A percentile compares a stretch with the other conserved stretches of the same genome.
phyloP scores from a whole-genome alignment of 306 rosid species.

The Prunus mongolica region DNA sequence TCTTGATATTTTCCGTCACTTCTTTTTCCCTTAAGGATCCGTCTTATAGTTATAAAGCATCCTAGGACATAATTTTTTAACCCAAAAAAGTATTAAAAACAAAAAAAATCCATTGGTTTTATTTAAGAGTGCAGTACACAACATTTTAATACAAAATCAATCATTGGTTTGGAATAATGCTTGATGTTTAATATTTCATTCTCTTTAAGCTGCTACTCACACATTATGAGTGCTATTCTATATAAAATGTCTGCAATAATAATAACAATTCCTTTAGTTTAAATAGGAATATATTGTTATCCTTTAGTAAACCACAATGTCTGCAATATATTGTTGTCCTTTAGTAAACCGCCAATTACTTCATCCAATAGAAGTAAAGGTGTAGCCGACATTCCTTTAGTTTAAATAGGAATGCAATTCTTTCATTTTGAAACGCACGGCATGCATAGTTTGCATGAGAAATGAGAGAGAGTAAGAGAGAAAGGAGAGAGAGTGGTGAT shows the following conservation, averaged over 20 bases:
- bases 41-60: constrained; percentile 42
- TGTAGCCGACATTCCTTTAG: no score
- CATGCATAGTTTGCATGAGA: no score
- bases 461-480: no score
- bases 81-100: not conserved
- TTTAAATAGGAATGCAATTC: no score
- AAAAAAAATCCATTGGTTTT: constrained; percentile 10
- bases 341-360: not conserved
- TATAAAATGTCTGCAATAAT: not conserved
- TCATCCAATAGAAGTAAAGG: no score
- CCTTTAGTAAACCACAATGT: no score
- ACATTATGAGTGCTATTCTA: constrained; percentile 2
- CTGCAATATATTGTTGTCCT: not conserved
- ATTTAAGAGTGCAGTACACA: constrained; percentile 5
- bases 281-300: no score
- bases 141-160: constrained; percentile 18
- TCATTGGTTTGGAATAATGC: constrained; percentile 14
- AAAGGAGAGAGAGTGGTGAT: no score
- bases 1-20: constrained; percentile 24
- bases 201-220: constrained; percentile 7
- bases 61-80: constrained; percentile 40
- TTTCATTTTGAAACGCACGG: no score
- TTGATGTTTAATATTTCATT: not conserved
- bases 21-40: constrained; percentile 34
- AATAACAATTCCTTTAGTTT: not conserved